Evolutionary conservation across 257 asterid genomes (phyloP).

Genomic region (Echites panduratus): DNA sequence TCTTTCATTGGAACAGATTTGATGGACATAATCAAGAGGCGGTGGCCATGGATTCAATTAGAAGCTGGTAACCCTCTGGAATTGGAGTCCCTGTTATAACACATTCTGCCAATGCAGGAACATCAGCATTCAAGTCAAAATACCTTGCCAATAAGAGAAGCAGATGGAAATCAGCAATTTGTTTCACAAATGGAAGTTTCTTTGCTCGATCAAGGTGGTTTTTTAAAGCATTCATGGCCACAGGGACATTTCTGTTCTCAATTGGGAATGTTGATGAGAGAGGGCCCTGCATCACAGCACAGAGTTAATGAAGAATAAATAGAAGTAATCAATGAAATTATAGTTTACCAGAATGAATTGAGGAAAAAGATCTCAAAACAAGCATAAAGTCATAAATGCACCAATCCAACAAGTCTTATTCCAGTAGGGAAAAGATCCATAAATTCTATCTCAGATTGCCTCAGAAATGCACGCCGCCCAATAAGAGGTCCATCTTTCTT

Average conservation of each 20-base stretch:
- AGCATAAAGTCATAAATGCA: not conserved
- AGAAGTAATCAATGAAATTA: not conserved
- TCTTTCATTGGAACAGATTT: not conserved
- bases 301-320: slow-evolving; percentile 9
- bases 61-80: slow-evolving; percentile 87
- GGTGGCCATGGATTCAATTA: slow-evolving; percentile 77
- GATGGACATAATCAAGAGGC: slow-evolving; percentile 26
- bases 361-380: not conserved
- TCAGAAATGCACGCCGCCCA: too few relatives aligned
- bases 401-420: too few relatives aligned
- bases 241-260: slow-evolving; percentile 62
- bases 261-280: slow-evolving; percentile 75
- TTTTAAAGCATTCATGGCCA: slow-evolving; percentile 60
- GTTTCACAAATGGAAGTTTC: slow-evolving; percentile 63
- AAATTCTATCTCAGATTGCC: too few relatives aligned
- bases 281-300: slow-evolving; percentile 64
- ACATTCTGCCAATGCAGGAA: slow-evolving; percentile 77
- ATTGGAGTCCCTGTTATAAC: slow-evolving; percentile 53
- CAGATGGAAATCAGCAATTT: slow-evolving; percentile 86
- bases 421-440: too few relatives aligned
- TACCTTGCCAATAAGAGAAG: slow-evolving; percentile 64
- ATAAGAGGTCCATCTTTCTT: too few relatives aligned
- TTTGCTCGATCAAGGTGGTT: slow-evolving; percentile 70
- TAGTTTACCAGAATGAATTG: not conserved
- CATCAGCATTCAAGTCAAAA: slow-evolving; percentile 70